Evolutionary conservation across 768 basidiomycete genomes (phyloP).

Genomic region (Artomyces pyxidatus): DNA sequence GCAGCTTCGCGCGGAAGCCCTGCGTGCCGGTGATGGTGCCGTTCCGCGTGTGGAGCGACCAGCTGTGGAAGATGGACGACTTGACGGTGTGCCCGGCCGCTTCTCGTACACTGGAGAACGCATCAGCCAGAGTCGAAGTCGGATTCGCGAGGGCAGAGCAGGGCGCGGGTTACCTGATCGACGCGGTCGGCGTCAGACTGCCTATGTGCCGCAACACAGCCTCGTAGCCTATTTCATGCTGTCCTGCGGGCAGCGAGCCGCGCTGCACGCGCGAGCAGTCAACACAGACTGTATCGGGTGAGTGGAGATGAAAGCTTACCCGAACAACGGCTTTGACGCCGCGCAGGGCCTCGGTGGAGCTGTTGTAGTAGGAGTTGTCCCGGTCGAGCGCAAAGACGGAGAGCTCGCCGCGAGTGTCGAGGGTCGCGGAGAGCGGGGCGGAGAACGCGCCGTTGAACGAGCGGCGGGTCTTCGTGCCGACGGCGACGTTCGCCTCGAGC

Average conservation of each 20-base stretch:
- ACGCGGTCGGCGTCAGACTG: slow-evolving; percentile 64
- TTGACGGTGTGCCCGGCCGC: slow-evolving; percentile 76
- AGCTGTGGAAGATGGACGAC: slow-evolving; percentile 76
- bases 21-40: slow-evolving; percentile 53
- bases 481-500: slow-evolving; percentile 71
- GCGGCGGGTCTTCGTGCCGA: slow-evolving; percentile 82
- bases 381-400: slow-evolving; percentile 66
- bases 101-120: slow-evolving; percentile 70
- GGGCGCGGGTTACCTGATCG: slow-evolving; percentile 54
- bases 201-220: slow-evolving; percentile 70
- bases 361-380: slow-evolving; percentile 75
- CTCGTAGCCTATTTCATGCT: slow-evolving; percentile 83
- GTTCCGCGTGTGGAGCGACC: slow-evolving; percentile 68
- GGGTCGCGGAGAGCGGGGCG: slow-evolving; percentile 50
- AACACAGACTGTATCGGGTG: slow-evolving; percentile 5
- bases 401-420: slow-evolving; percentile 65
- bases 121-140: slow-evolving; percentile 10
- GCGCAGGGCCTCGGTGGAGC: slow-evolving; percentile 54
- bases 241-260: slow-evolving; percentile 22
- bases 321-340: slow-evolving; percentile 63
- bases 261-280: slow-evolving; percentile 4
- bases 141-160: neutral
- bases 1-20: slow-evolving; percentile 56
- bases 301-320: slow-evolving; percentile 44
- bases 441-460: slow-evolving; percentile 68